Percentiles rank a stretch among this genome's conserved stretches.
Conservation (phyloP, 1,284 basidiomycete genomes). For the Erythrobasidium hasegawianum region DNA sequence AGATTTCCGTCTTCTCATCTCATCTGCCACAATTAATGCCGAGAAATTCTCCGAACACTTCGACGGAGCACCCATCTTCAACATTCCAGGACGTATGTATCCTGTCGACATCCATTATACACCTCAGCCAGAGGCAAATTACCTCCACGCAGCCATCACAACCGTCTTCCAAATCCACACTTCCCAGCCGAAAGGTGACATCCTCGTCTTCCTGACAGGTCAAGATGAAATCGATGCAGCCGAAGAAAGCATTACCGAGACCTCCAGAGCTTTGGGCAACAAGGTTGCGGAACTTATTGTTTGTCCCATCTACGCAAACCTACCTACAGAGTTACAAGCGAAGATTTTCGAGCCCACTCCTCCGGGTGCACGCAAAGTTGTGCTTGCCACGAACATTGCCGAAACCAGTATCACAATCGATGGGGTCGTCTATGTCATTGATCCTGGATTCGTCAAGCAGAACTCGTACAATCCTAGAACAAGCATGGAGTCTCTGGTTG, state of each 20-base stretch:
- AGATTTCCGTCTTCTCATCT: slow-evolving; percentile 83
- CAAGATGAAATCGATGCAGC: slow-evolving; percentile 99
- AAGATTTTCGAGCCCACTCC: slow-evolving; percentile 99
- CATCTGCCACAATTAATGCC: slow-evolving; percentile 93
- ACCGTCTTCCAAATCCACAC: slow-evolving; percentile 99
- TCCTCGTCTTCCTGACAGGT: slow-evolving; percentile 96
- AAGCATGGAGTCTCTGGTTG: slow-evolving; percentile 90
- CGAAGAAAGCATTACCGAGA: slow-evolving; percentile 87
- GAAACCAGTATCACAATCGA: slow-evolving; percentile 98
- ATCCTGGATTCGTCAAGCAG: slow-evolving; percentile 96
- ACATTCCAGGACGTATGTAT: slow-evolving; percentile 85
- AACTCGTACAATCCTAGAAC: slow-evolving; percentile 95
- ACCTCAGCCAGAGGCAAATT: slow-evolving; percentile 95
- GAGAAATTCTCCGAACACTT: slow-evolving; percentile 96
- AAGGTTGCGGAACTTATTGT: slow-evolving; percentile 92
- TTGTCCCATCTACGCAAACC: slow-evolving; percentile 95
- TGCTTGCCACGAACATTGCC: slow-evolving; percentile 97
- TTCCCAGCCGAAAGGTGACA: slow-evolving; percentile 96
- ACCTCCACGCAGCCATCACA: slow-evolving; percentile 95
- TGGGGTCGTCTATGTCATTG: slow-evolving; percentile 95
- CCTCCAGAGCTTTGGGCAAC: slow-evolving; percentile 87
- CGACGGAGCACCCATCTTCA: slow-evolving; percentile 88
- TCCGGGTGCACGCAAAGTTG: slow-evolving; percentile 90
- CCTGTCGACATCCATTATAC: slow-evolving; percentile 99
- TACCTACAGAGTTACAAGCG: slow-evolving; percentile 97